Evolutionary conservation across 2,329 filamentous ascomycete genomes (phyloP).

Genomic region (Tolypocladium tropicale): DNA sequence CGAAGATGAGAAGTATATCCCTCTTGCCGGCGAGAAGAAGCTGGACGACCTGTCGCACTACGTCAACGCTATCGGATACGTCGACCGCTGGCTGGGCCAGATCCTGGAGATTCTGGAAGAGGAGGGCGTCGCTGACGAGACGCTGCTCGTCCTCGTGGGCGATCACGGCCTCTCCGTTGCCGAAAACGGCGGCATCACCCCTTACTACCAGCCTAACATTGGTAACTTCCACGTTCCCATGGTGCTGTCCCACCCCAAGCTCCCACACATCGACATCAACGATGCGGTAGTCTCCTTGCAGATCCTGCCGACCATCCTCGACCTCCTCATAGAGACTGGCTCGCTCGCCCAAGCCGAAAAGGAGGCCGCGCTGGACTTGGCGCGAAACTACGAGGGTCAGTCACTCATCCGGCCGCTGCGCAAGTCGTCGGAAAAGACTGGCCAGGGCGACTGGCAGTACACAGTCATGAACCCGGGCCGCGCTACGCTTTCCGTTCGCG

Average conservation of each 20-base stretch:
- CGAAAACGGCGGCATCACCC: constrained; percentile 19
- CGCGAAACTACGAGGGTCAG: constrained; percentile 24
- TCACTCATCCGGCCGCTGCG: constrained; percentile 21
- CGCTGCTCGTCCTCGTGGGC: constrained; percentile 19
- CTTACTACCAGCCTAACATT: constrained; percentile 21
- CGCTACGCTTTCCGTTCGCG: constrained; percentile 11
- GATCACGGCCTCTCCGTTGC: constrained; percentile 23
- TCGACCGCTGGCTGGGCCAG: constrained; percentile 21
- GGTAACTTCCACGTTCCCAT: constrained; percentile 24
- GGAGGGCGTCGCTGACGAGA: constrained; percentile 20
- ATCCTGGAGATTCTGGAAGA: constrained; percentile 19
- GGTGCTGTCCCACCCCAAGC: constrained; percentile 21
- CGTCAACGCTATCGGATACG: constrained; percentile 20
- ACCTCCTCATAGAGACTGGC: constrained; percentile 21
- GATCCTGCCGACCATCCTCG: constrained; percentile 23
- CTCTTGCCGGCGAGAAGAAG: constrained; percentile 12
- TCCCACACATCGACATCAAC: constrained; percentile 20
- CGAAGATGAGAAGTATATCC: constrained; percentile 15
- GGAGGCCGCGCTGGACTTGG: constrained; percentile 16
- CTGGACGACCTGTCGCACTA: constrained; percentile 21
- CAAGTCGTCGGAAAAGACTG: constrained; percentile 6
- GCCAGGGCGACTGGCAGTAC: constrained; percentile 14
- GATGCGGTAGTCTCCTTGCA: constrained; percentile 20
- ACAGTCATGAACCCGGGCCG: constrained; percentile 15
- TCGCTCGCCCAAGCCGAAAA: constrained; percentile 16